A percentile compares a stretch with the other conserved stretches of the same genome.
Conservation (phyloP, 768 basidiomycete genomes). For the Hebeloma cylindrosporum region DNA sequence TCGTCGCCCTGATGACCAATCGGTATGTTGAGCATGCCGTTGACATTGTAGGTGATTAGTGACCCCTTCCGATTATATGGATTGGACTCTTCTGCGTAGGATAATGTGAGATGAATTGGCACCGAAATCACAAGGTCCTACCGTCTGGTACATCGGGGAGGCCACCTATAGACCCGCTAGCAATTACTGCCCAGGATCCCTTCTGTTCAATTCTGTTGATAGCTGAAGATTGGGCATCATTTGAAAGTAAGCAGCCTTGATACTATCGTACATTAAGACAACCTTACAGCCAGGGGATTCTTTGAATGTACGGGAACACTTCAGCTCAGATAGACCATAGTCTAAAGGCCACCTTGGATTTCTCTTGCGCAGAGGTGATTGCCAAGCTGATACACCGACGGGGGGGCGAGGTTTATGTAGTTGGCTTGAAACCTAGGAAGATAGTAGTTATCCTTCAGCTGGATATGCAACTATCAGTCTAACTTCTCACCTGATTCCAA, state of each 20-base stretch:
- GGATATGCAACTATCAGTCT: background rate
- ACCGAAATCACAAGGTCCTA: constrained; percentile 18
- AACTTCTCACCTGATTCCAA: constrained; percentile 19
- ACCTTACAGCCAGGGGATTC: constrained; percentile 44
- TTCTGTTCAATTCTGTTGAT: constrained; percentile 54
- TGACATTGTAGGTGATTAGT: constrained; percentile 39
- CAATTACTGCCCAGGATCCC: constrained; percentile 40
- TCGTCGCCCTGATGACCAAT: constrained; percentile 12
- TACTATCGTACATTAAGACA: background rate
- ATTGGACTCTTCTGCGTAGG: constrained; percentile 31
- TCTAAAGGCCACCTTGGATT: constrained; percentile 21
- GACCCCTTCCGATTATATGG: constrained; percentile 50
- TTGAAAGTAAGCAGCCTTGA: background rate
- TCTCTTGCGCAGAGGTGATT: constrained; percentile 9
- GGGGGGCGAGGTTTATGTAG: constrained; percentile 13
- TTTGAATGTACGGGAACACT: constrained; percentile 35
- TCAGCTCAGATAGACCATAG: constrained; percentile 19
- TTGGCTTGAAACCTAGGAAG: constrained; percentile 11
- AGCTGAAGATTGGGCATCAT: constrained; percentile 25
- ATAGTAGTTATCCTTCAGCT: background rate
- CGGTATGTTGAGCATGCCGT: constrained; percentile 14
- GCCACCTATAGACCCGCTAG: constrained; percentile 49
- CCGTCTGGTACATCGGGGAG: constrained; percentile 32
- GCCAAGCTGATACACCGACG: background rate
- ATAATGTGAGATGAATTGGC: background rate